Base-by-base conservation (phyloP, 306 rosid genomes). In the Parietaria judaica region DNA sequence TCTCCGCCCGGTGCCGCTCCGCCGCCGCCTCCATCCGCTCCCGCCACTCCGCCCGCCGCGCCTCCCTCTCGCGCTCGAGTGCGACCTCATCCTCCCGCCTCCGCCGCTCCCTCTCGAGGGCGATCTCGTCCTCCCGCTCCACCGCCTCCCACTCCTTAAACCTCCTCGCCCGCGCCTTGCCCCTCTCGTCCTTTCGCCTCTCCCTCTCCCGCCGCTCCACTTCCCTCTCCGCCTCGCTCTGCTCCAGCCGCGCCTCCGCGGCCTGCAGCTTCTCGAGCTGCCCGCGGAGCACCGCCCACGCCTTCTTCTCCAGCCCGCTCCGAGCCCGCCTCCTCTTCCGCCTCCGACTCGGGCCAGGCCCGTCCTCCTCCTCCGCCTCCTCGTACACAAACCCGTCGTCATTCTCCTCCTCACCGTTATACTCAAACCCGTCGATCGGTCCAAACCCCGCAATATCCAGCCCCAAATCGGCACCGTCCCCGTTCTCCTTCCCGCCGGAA, bases 11-110 rank as follows among this genome's bases (percentile, higher is more conserved):
- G 75, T 92, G 98, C 64, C 82, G 95, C 70, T 64, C 79, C 72
- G 84, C 76, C 85, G 82, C 74, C 55, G 82, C 88, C 17, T 88
- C 94, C 17, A 92, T 76, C 86, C 98, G 79, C 77, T 78, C 82
- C 90, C 80, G 88, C 95, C 95, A 84, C 55, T 88, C 96, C 17
- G 70, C 56, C 68, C 96, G 76, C 75, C 86, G 83, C 74, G 85
- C 98, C 68, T 88, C 95, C 83, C 85, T 79, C 67, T 88, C 90
- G 78, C 86, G 79, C 67, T 80, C 88, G 10, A 61, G 76, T 67
- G 72, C 63, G 65, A 87, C 73, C 68, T 77, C 88, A 45, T 85
- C 95, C 68, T 88, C 94, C 74, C 91, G 80, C 69, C 94, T 83
- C 74, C 90, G 82, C 72, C 83, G 81, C 66, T 88, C 94, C 65